Evolutionary conservation across 192 early-diverging fungal genomes (phyloP).

Genomic region (Coemansia sp.): DNA sequence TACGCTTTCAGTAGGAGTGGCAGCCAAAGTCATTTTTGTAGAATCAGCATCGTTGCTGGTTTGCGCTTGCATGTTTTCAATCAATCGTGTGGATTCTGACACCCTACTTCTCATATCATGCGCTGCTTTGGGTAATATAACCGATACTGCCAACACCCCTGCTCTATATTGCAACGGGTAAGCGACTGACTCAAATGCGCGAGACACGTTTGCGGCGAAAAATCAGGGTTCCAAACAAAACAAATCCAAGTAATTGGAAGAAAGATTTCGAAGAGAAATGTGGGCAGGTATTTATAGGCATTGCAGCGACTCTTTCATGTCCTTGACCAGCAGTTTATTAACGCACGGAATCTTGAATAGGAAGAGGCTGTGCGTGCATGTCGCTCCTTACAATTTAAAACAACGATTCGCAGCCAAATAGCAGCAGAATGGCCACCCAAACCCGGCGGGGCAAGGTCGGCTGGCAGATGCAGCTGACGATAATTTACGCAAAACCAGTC

Average conservation of each 20-base stretch:
- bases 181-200: too few species aligned
- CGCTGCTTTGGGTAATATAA: not conserved
- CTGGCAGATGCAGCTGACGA: constrained; percentile 4
- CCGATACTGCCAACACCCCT: not conserved
- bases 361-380: not conserved
- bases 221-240: too few species aligned
- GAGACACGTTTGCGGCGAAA: too few species aligned
- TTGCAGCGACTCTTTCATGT: not conserved
- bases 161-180: too few species aligned
- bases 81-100: not conserved
- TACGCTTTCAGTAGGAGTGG: not conserved
- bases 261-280: not conserved
- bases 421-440: not conserved
- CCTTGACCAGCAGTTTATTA: not conserved
- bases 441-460: not conserved
- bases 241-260: too few species aligned
- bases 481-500: constrained; percentile 6
- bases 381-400: not conserved
- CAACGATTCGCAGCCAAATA: not conserved
- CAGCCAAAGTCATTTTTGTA: not conserved
- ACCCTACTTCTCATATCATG: not conserved
- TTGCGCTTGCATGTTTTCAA: not conserved
- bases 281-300: not conserved
- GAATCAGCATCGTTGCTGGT: not conserved
- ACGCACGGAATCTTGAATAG: not conserved